Evolutionary conservation across 441 rosid species (phyloP).

Genomic region (Croton setiger): DNA sequence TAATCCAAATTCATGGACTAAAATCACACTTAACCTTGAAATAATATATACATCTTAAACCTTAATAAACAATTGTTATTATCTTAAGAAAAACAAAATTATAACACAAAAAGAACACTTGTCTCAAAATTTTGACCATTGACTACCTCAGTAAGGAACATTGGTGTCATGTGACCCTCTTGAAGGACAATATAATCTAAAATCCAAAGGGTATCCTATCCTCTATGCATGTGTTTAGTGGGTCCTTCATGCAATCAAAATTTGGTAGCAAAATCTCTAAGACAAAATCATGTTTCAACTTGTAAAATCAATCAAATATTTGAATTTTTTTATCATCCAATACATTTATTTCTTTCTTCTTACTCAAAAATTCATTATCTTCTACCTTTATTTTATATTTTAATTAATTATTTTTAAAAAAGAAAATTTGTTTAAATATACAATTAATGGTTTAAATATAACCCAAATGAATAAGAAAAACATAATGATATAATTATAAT

Average conservation of each 20-base stretch:
- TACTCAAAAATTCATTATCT: too few relatives aligned
- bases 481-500: too few relatives aligned
- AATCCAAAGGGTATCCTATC: constrained; percentile 25
- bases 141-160: constrained; percentile 12
- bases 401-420: too few relatives aligned
- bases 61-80: neutral
- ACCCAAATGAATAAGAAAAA: too few relatives aligned
- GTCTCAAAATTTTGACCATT: constrained; percentile 22
- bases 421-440: too few relatives aligned
- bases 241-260: constrained; percentile 19
- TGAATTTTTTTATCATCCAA: too few relatives aligned
- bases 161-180: constrained; percentile 9
- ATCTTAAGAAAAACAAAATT: neutral
- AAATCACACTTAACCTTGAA: neutral
- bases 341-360: too few relatives aligned
- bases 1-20: neutral
- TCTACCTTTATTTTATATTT: too few relatives aligned
- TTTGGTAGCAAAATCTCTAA: constrained; percentile 11
- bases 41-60: neutral
- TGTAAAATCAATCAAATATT: neutral
- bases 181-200: constrained; percentile 5
- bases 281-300: constrained; percentile 6
- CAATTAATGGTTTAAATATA: too few relatives aligned
- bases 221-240: constrained; percentile 24
- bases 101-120: neutral